A percentile compares a stretch with the other conserved stretches of the same genome.
Conservation (phyloP, 805 yeast species). For the Kregervanrija delftensis region DNA sequence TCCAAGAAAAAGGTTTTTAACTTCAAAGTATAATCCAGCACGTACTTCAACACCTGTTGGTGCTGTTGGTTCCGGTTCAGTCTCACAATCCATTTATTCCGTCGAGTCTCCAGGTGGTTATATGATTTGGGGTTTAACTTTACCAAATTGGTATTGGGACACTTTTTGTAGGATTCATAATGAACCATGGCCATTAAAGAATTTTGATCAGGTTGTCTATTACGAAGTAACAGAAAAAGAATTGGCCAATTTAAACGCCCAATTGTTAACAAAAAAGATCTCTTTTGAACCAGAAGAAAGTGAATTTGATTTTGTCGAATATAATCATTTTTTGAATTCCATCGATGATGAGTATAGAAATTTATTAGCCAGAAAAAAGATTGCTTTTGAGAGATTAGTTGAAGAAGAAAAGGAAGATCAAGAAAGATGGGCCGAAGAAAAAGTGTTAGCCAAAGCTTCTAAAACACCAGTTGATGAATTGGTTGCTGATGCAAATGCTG, state of each 20-base stretch:
- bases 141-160: constrained; percentile 28
- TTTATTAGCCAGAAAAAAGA: constrained; percentile 16
- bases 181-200: constrained; percentile 28
- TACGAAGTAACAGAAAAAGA: constrained; percentile 30
- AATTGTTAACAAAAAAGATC: constrained; percentile 25
- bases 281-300: constrained; percentile 21
- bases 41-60: constrained; percentile 28
- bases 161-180: constrained; percentile 24
- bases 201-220: constrained; percentile 27
- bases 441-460: constrained; percentile 13
- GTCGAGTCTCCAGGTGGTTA: constrained; percentile 29
- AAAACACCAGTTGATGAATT: constrained; percentile 12
- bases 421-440: constrained; percentile 22
- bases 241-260: constrained; percentile 22
- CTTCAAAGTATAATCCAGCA: constrained; percentile 26
- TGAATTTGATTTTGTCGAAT: constrained; percentile 28
- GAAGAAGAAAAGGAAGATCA: constrained; percentile 18
- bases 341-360: constrained; percentile 22
- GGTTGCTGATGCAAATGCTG: constrained; percentile 19
- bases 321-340: constrained; percentile 22
- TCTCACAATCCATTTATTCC: constrained; percentile 23
- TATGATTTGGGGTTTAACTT: constrained; percentile 28
- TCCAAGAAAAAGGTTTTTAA: constrained; percentile 24
- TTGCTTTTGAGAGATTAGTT: constrained; percentile 14
- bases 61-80: constrained; percentile 25